Evolutionary conservation across 345 rosid species (phyloP).

Genomic region (Crucihimalaya himalaica): DNA sequence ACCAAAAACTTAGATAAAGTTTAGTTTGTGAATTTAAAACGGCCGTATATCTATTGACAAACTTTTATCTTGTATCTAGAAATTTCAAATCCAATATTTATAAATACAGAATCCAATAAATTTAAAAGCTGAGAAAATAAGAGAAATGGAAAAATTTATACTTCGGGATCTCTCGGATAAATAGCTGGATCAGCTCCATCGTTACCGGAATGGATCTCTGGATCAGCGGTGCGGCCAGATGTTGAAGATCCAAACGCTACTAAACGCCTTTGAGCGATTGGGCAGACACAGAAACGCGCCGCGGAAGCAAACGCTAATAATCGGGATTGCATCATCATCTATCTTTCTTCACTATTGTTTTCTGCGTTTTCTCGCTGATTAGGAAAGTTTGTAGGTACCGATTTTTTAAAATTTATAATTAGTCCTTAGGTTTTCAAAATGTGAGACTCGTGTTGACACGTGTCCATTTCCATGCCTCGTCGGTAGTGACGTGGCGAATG

Average conservation of each 20-base stretch:
- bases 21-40: neutral
- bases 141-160: neutral
- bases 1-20: neutral
- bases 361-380: neutral
- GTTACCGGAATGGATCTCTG: conserved; percentile 44
- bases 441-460: conserved; percentile 19
- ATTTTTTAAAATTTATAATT: neutral
- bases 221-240: conserved; percentile 51
- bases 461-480: neutral
- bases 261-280: conserved; percentile 26
- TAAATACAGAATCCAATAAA: no score
- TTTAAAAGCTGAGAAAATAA: neutral
- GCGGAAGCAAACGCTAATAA: conserved; percentile 41
- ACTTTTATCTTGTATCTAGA: no score
- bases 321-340: conserved; percentile 45
- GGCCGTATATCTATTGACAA: no score
- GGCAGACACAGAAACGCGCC: conserved; percentile 19
- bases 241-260: conserved; percentile 40
- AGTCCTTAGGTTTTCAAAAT: neutral
- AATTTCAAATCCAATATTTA: no score
- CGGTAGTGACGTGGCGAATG: conserved; percentile 25
- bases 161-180: conserved; percentile 51
- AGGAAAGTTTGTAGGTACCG: neutral
- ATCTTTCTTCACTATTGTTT: neutral
- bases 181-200: conserved; percentile 49